These are phyloP conservation scores for Pichia sp. DNA, from an alignment of 1,139 yeast genomes.

Conservation along the genomic window DNA sequence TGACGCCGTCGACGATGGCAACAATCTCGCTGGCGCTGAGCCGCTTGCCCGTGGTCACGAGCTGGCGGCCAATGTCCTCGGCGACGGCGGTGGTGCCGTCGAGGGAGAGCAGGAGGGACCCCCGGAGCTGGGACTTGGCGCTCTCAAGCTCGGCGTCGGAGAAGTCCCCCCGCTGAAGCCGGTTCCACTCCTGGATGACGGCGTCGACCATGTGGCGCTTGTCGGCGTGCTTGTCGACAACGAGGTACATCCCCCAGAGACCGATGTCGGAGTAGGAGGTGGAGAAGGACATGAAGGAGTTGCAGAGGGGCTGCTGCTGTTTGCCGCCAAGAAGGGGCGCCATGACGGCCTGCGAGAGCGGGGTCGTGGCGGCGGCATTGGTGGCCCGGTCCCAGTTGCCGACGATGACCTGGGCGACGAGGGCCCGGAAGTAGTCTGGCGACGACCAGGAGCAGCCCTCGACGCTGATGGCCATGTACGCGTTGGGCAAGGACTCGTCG, in stretches of 20 bases:
- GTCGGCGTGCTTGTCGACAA: conserved; percentile 69
- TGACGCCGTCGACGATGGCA: conserved; percentile 71
- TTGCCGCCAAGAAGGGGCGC: conserved; percentile 38
- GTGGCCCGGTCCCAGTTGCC: conserved; percentile 97
- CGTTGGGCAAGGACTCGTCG: conserved; percentile 79
- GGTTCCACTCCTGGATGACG: conserved; percentile 80
- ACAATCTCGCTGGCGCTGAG: conserved; percentile 90
- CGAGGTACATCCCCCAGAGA: conserved; percentile 91
- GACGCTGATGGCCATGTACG: conserved; percentile 91
- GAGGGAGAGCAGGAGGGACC: conserved; percentile 77
- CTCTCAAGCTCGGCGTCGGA: conserved; percentile 86
- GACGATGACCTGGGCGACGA: conserved; percentile 92
- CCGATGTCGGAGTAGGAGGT: conserved; percentile 98
- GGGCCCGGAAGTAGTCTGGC: conserved; percentile 90
- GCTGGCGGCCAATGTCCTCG: conserved; percentile 95
- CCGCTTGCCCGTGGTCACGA: conserved; percentile 90
- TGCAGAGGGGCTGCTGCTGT: conserved; percentile 62
- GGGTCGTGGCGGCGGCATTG: conserved; percentile 67
- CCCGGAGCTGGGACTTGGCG: conserved; percentile 91
- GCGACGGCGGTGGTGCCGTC: conserved; percentile 97
- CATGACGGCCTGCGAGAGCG: conserved; percentile 67
- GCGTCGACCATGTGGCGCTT: conserved; percentile 67
- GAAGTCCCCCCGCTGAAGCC: conserved; percentile 71
- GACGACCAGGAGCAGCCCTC: conserved; percentile 98
- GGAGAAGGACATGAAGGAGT: conserved; percentile 92